phyloP scores from a whole-genome alignment of 441 rosid species.

The Lepidium campestre region DNA sequence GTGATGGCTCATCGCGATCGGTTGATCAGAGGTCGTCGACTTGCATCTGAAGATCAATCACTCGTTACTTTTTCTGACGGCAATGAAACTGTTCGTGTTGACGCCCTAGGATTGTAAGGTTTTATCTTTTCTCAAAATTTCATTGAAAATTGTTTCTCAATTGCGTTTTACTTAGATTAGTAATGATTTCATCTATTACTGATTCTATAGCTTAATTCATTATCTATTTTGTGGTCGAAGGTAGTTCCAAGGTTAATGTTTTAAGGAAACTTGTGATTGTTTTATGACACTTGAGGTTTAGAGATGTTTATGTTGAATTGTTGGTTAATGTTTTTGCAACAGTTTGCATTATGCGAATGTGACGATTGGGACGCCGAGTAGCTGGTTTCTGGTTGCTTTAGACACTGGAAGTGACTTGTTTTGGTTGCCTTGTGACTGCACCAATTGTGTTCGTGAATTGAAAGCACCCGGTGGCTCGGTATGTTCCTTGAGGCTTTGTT shows the following conservation, averaged over 20 bases:
- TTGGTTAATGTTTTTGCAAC: constrained; percentile 1
- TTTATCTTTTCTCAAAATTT: too few relatives aligned
- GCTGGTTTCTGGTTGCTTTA: constrained; percentile 75
- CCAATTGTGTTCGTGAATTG: constrained; percentile 44
- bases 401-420: constrained; percentile 90
- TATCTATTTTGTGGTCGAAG: neutral
- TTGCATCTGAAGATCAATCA: constrained; percentile 36
- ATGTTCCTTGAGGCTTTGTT: neutral
- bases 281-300: neutral
- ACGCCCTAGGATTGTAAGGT: constrained; percentile 71
- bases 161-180: too few relatives aligned
- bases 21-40: constrained; percentile 52
- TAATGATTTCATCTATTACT: neutral
- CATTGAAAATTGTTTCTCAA: too few relatives aligned
- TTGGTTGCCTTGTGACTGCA: constrained; percentile 94
- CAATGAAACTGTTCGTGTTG: constrained; percentile 61
- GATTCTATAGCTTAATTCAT: neutral
- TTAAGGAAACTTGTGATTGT: neutral
- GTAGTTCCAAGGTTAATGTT: neutral
- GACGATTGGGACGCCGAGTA: constrained; percentile 68
- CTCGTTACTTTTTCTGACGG: constrained; percentile 67
- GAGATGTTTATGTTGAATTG: neutral
- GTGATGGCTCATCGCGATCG: constrained; percentile 65
- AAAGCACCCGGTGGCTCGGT: constrained; percentile 24
- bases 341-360: constrained; percentile 88